Evolutionary conservation across 805 yeast species (phyloP).

Genomic region (Pichia eremophila): DNA sequence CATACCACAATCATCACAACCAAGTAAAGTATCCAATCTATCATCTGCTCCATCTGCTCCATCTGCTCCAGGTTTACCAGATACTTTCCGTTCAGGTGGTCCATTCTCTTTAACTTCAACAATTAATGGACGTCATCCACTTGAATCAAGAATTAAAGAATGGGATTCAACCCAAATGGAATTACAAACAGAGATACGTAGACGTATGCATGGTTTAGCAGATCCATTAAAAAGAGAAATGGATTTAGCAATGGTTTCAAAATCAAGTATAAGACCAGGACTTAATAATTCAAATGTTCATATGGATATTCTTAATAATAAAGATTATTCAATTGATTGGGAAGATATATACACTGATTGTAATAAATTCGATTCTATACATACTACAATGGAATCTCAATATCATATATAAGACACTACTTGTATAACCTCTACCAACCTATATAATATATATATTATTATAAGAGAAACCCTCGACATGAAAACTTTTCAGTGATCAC

Average conservation of each 20-base stretch:
- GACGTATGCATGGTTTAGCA: conserved; percentile 83
- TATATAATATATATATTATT: too few species aligned
- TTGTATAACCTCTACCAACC: too few species aligned
- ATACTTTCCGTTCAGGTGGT: conserved; percentile 58
- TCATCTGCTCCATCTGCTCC: conserved; percentile 50
- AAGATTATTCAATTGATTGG: conserved; percentile 79
- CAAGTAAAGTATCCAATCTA: conserved; percentile 34
- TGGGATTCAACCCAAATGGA: conserved; percentile 78
- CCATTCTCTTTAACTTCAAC: conserved; percentile 51
- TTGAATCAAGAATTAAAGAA: conserved; percentile 61
- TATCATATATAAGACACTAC: too few species aligned
- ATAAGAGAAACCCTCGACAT: too few species aligned
- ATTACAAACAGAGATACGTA: conserved; percentile 63
- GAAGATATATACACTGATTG: conserved; percentile 54
- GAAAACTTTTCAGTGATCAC: too few species aligned
- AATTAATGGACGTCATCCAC: conserved; percentile 74
- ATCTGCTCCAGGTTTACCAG: conserved; percentile 64
- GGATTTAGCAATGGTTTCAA: conserved; percentile 70
- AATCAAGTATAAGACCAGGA: conserved; percentile 61
- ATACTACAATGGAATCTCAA: conserved; percentile 1
- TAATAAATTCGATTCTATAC: background rate
- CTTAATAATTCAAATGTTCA: conserved; percentile 35
- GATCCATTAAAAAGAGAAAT: conserved; percentile 87
- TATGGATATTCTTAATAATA: conserved; percentile 67
- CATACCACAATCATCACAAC: conserved; percentile 32